Evolutionary conservation across 441 rosid species (phyloP).

Genomic region (Adansonia grandidieri): DNA sequence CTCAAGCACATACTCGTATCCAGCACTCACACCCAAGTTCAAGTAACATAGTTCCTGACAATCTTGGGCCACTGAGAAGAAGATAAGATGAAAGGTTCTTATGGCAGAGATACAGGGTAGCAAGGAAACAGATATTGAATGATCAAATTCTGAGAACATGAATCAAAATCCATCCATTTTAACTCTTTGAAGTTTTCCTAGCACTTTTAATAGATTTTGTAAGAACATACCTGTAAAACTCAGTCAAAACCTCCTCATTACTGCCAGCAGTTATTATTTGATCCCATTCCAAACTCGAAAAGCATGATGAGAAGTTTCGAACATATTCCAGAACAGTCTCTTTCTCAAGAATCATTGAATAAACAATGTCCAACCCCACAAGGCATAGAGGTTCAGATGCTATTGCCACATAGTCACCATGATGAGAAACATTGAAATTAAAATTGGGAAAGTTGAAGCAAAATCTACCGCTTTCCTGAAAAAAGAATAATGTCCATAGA

Average conservation of each 20-base stretch:
- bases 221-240: conserved; percentile 61
- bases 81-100: neutral
- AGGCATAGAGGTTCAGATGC: conserved; percentile 76
- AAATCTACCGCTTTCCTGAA: conserved; percentile 47
- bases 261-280: conserved; percentile 46
- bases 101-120: neutral
- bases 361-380: conserved; percentile 67
- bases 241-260: conserved; percentile 45
- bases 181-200: conserved; percentile 1
- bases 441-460: conserved; percentile 52
- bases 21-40: too few relatives aligned
- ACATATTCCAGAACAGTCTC: conserved; percentile 56
- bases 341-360: conserved; percentile 36
- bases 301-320: conserved; percentile 52
- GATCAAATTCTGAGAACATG: neutral
- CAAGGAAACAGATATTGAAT: neutral
- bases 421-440: conserved; percentile 73
- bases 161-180: neutral
- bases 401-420: conserved; percentile 72
- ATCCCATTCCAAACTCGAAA: conserved; percentile 63
- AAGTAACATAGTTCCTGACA: too few relatives aligned
- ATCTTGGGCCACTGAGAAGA: neutral
- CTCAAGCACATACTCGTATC: too few relatives aligned
- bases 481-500: conserved; percentile 17
- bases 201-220: neutral